Evolutionary conservation across 192 early-diverging fungal species (phyloP).

Genomic region (Rhizophagus clarus): DNA sequence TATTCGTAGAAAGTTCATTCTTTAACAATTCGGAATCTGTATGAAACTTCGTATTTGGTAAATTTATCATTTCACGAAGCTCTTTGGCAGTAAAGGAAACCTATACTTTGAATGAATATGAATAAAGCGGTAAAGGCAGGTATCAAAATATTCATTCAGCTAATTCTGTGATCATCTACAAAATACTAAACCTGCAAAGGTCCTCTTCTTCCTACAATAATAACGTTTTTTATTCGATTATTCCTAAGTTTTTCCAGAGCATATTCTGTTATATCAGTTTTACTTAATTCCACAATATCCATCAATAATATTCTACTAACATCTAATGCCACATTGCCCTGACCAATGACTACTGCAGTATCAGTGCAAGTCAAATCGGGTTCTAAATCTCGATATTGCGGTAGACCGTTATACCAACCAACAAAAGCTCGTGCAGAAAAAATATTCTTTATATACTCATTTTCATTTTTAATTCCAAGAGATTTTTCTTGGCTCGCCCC

Average conservation of each 20-base stretch:
- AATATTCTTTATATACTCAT: conserved; percentile 56
- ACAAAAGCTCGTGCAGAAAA: conserved; percentile 85
- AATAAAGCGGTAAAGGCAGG: background rate
- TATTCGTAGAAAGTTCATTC: conserved; percentile 49
- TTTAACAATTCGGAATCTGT: conserved; percentile 64
- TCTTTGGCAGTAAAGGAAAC: conserved; percentile 94
- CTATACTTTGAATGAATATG: conserved; percentile 38
- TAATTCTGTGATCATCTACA: background rate
- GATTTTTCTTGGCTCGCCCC: conserved; percentile 77
- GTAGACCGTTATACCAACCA: conserved; percentile 93
- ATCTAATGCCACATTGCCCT: conserved; percentile 95
- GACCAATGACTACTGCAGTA: conserved; percentile 82
- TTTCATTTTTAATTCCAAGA: conserved; percentile 72
- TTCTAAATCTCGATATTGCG: conserved; percentile 60
- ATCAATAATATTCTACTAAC: conserved; percentile 84
- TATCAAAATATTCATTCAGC: background rate
- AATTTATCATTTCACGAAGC: conserved; percentile 85
- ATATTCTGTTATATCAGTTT: conserved; percentile 83
- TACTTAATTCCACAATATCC: conserved; percentile 66
- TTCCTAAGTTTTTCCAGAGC: conserved; percentile 67
- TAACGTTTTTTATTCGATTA: conserved; percentile 79
- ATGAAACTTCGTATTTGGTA: conserved; percentile 65
- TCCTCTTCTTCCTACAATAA: conserved; percentile 88
- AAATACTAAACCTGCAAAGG: conserved; percentile 72
- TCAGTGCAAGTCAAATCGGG: conserved; percentile 69